Conservation (phyloP, 176 grass and related monocot genomes). For the Typha latifolia region DNA sequence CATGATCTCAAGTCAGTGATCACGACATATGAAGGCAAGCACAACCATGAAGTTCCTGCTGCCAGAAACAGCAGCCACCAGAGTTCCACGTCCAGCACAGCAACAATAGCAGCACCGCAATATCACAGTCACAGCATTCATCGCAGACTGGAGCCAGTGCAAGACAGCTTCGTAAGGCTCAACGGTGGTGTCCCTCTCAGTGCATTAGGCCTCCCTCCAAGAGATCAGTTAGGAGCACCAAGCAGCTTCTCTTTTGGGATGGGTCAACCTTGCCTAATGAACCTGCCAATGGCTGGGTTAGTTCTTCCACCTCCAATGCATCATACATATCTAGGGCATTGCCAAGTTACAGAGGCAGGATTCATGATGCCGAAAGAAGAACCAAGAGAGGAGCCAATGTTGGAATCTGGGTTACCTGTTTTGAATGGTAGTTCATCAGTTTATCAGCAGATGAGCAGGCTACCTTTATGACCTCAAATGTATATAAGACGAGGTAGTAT, state of each 20-base stretch:
- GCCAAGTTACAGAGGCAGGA: slow-evolving; percentile 25
- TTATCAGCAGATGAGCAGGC: slow-evolving; percentile 51
- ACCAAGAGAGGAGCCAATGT: slow-evolving; percentile 12
- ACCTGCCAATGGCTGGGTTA: slow-evolving; percentile 35
- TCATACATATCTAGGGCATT: slow-evolving; percentile 24
- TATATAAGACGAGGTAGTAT: slow-evolving; percentile 37
- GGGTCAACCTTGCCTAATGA: slow-evolving; percentile 13
- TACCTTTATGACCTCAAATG: slow-evolving; percentile 40
- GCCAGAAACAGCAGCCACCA: slow-evolving; percentile 46
- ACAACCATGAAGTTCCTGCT: slow-evolving; percentile 58
- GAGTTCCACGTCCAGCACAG: slow-evolving; percentile 6
- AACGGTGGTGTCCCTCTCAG: slow-evolving; percentile 13
- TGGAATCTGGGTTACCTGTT: background rate
- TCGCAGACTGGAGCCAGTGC: slow-evolving; percentile 23
- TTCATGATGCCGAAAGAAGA: slow-evolving; percentile 34
- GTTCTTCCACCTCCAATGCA: slow-evolving; percentile 32
- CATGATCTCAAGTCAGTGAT: slow-evolving; percentile 67
- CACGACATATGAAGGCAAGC: slow-evolving; percentile 71
- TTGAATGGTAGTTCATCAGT: slow-evolving; percentile 5
- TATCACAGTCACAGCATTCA: slow-evolving; percentile 7
- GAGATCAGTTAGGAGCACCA: slow-evolving; percentile 39
- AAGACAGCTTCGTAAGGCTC: slow-evolving; percentile 34
- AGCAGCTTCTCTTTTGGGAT: slow-evolving; percentile 31
- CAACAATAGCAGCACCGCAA: background rate
- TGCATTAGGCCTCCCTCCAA: slow-evolving; percentile 22